phyloP scores from a whole-genome alignment of 2,329 filamentous ascomycete species.

The Trichoderma koningiopsis region DNA sequence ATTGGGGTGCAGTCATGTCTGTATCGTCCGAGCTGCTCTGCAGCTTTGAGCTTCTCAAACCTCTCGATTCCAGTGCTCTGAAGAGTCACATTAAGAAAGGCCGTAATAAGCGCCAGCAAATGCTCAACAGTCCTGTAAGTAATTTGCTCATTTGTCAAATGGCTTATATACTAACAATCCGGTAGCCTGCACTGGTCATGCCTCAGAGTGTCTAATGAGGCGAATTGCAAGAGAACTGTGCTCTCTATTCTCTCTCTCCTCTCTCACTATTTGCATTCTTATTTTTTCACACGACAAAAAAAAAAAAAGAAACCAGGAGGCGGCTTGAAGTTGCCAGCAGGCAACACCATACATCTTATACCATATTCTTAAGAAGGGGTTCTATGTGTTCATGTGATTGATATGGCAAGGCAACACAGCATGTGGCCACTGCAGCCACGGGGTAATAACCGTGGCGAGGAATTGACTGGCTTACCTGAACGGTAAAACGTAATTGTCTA shows the following conservation, averaged over 20 bases:
- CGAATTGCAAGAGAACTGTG: background rate
- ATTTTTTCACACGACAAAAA: background rate
- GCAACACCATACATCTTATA: conserved; percentile 21
- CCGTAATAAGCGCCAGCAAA: conserved; percentile 88
- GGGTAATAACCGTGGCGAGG: conserved; percentile 37
- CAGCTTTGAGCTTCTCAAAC: conserved; percentile 96
- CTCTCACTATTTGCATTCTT: background rate
- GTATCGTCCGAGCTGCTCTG: conserved; percentile 91
- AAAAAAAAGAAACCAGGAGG: background rate
- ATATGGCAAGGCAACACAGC: conserved; percentile 24
- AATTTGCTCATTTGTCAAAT: background rate
- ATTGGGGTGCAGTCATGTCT: conserved; percentile 99
- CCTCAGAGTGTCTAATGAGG: conserved; percentile 55
- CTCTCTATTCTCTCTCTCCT: background rate
- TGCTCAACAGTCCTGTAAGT: conserved; percentile 94
- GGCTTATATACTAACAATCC: conserved; percentile 20
- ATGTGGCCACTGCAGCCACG: conserved; percentile 33
- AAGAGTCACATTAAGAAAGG: conserved; percentile 99
- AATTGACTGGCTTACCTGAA: conserved; percentile 31
- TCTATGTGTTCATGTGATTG: conserved; percentile 19
- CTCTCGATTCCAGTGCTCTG: conserved; percentile 89
- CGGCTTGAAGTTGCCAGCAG: background rate
- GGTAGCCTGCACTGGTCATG: conserved; percentile 56
- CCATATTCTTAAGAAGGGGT: background rate
- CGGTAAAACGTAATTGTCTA: conserved; percentile 36